These are phyloP conservation scores for Cercophora scortea DNA, from an alignment of 495 filamentous ascomycete genomes.

Conservation along the genomic window DNA sequence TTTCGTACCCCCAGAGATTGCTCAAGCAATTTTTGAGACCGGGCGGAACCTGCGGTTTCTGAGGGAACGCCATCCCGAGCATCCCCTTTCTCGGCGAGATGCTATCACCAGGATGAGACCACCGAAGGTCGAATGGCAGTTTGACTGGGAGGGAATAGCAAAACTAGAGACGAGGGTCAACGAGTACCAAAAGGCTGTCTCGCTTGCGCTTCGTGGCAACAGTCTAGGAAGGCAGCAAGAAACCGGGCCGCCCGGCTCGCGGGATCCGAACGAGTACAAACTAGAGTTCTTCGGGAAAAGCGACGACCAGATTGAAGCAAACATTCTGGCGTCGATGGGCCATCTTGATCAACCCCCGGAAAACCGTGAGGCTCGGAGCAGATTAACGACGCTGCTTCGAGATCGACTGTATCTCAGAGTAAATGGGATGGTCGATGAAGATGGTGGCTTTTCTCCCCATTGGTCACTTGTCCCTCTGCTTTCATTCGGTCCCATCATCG, in stretches of 20 bases:
- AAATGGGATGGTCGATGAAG: neutral
- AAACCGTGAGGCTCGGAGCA: slow-evolving; percentile 16
- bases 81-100: slow-evolving; percentile 56
- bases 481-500: slow-evolving; percentile 67
- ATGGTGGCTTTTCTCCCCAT: slow-evolving; percentile 53
- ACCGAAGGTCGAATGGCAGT: slow-evolving; percentile 62
- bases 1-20: slow-evolving; percentile 58
- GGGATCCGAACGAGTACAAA: neutral
- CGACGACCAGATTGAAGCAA: slow-evolving; percentile 38
- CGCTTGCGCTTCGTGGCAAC: slow-evolving; percentile 26
- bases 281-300: slow-evolving; percentile 43
- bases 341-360: slow-evolving; percentile 29
- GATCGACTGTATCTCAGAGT: slow-evolving; percentile 17
- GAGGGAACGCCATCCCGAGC: slow-evolving; percentile 62
- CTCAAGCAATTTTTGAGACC: slow-evolving; percentile 63
- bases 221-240: neutral
- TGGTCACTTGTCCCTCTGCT: slow-evolving; percentile 62
- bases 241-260: neutral
- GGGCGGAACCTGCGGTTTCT: slow-evolving; percentile 71
- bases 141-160: slow-evolving; percentile 68
- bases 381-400: slow-evolving; percentile 22
- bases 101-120: slow-evolving; percentile 36
- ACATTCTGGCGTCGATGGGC: slow-evolving; percentile 43
- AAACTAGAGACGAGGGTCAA: slow-evolving; percentile 51
- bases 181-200: slow-evolving; percentile 52